phyloP scores from a whole-genome alignment of 2,329 filamentous ascomycete genomes.

The Didymella exigua region DNA sequence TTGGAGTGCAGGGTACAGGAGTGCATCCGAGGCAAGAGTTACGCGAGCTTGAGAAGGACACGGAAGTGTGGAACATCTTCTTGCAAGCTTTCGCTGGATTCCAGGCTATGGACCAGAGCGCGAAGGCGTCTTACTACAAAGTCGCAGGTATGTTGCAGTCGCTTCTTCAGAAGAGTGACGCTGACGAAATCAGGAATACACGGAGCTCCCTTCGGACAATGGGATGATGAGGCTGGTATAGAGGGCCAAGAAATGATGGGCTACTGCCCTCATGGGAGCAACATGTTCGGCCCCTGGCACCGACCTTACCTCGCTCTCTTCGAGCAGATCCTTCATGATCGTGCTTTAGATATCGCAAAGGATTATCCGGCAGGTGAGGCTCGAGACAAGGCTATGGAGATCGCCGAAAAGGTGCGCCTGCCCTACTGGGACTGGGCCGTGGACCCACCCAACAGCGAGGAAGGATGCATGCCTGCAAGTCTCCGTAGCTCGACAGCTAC shows the following conservation, averaged over 20 bases:
- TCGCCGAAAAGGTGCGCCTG: constrained; percentile 36
- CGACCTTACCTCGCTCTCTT: constrained; percentile 42
- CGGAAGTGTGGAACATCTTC: constrained; percentile 41
- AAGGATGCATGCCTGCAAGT: constrained; percentile 35
- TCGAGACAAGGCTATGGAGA: constrained; percentile 28
- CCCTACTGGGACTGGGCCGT: constrained; percentile 47
- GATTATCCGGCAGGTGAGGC: constrained; percentile 33
- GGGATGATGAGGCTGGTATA: constrained; percentile 34
- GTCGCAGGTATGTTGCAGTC: constrained; percentile 32
- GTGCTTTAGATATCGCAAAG: constrained; percentile 38
- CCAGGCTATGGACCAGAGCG: constrained; percentile 40
- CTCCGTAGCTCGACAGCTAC: constrained; percentile 25
- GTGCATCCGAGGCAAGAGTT: constrained; percentile 36
- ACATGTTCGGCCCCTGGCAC: constrained; percentile 42
- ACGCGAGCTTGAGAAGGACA: constrained; percentile 40
- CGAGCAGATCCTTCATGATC: constrained; percentile 41
- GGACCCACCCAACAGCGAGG: constrained; percentile 25
- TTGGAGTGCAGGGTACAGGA: constrained; percentile 40
- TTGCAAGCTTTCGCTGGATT: constrained; percentile 39
- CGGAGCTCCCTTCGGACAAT: constrained; percentile 37
- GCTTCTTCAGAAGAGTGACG: not conserved
- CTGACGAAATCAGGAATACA: constrained; percentile 34
- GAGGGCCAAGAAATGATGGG: constrained; percentile 33
- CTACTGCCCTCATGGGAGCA: constrained; percentile 40
- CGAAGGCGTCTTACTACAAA: constrained; percentile 41